A percentile compares a stretch with the other conserved stretches of the same genome.
These are phyloP conservation scores for Solanum sejunctum DNA, from an alignment of 257 asterid genomes.

Conservation along the genomic window DNA sequence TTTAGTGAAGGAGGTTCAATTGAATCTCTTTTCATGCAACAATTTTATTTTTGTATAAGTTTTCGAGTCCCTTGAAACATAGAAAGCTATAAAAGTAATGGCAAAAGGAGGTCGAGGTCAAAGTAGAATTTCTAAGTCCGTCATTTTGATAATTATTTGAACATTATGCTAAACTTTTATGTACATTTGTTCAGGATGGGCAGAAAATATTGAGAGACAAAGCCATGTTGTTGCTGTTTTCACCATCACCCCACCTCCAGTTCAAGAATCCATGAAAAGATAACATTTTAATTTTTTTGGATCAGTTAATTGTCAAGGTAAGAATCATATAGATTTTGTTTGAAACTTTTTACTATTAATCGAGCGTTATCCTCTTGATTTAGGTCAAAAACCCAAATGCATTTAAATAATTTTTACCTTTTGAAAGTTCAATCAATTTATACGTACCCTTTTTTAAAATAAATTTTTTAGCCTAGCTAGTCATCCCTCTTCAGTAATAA, in stretches of 20 bases:
- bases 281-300: background rate
- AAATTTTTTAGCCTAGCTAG: no score
- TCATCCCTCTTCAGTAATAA: no score
- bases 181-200: conserved; percentile 8
- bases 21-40: background rate
- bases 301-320: background rate
- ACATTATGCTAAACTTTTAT: background rate
- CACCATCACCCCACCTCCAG: conserved; percentile 14
- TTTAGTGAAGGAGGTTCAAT: background rate
- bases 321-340: background rate
- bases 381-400: no score
- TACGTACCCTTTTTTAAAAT: no score
- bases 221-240: conserved; percentile 16
- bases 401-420: no score
- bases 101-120: background rate
- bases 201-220: conserved; percentile 17
- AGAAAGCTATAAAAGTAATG: no score
- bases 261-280: conserved; percentile 8
- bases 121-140: background rate
- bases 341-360: no score
- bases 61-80: no score
- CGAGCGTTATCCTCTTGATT: no score
- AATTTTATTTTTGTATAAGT: no score
- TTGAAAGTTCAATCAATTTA: no score
- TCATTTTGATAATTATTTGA: background rate